Conservation (phyloP, 495 filamentous ascomycete species). For the Letharia lupina region DNA sequence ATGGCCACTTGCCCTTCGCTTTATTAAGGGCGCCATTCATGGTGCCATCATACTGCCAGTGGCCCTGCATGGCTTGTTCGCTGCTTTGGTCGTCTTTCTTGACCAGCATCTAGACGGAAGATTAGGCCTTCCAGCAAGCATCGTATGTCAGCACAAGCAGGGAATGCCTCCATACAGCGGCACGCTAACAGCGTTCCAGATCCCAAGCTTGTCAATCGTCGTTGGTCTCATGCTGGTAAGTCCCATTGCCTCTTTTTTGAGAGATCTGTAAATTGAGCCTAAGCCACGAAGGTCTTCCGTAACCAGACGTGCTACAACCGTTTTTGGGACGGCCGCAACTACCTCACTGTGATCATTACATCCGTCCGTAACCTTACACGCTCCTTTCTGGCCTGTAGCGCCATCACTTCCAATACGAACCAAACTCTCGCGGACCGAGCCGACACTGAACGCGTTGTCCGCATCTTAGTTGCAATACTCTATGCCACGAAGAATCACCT, state of each 20-base stretch:
- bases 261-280: neutral
- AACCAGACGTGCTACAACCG: conserved; percentile 64
- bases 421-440: conserved; percentile 39
- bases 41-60: conserved; percentile 55
- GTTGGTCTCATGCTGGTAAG: conserved; percentile 65
- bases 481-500: conserved; percentile 70
- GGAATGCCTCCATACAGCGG: neutral
- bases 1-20: conserved; percentile 66
- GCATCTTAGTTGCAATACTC: conserved; percentile 61
- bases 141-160: conserved; percentile 38
- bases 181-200: conserved; percentile 31
- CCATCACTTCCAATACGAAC: conserved; percentile 19
- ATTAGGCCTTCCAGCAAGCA: conserved; percentile 55
- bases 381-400: conserved; percentile 42
- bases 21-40: conserved; percentile 71
- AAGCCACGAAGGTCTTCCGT: conserved; percentile 46
- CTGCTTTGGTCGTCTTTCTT: conserved; percentile 54
- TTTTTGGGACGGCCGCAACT: conserved; percentile 62
- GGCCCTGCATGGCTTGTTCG: conserved; percentile 54
- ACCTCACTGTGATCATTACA: conserved; percentile 50
- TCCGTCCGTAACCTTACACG: conserved; percentile 56
- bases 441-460: conserved; percentile 52
- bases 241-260: neutral
- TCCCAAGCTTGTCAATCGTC: conserved; percentile 70
- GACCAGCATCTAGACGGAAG: conserved; percentile 47